Evolutionary conservation across 352 stramenopile species (phyloP), one percentile per base, ranked within the genome.

Genomic region (Discostella stelligera): DNA sequence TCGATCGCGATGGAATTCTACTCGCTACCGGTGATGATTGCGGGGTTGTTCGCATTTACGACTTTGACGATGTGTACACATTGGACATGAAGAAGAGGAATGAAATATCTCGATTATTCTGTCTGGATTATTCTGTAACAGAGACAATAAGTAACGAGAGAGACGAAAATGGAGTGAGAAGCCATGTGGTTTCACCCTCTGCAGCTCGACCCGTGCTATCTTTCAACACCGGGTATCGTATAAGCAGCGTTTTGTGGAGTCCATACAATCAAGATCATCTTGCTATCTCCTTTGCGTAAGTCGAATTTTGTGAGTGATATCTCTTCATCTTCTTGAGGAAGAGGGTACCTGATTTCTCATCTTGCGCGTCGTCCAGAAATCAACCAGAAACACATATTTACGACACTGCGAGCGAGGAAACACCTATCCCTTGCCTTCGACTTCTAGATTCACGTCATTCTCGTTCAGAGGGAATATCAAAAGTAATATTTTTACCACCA

Each of bases 211-310:
- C 72, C 27, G 39, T 74, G n/a, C 18, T 54, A 11, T 76, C 68
- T 4, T 80, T 80, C 27, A 32, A 32, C 5, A 32, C 27, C 27
- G 27, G 27, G 27, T 32, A 32, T 58, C 63, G 72, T 25, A 80
- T 80, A 23, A 70, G 63, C 52, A 56, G 59, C 37, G 37, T 80
- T 18, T 46, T 74, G 25, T 80, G 72, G 72, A 74, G 68, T 25
- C 72, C 72, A 27, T 21, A 71, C 39, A 73, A 80, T 52, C 72
- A 80, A 64, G 72, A 80, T 55, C 59, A 74, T 23, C 58, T 80
- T 48, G 63, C 27, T 32, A 32, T 32, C 27, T 6, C 27, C 27
- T 32, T 32, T 32, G 27, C 27, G 27, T 32, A 32, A 32, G 27
- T 32, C 27, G 2, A 32, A 6, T 32, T 6, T 6, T 32, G 2